Conservation (phyloP, 1,284 basidiomycete species). For the Cryptococcus jaspeensis region DNA sequence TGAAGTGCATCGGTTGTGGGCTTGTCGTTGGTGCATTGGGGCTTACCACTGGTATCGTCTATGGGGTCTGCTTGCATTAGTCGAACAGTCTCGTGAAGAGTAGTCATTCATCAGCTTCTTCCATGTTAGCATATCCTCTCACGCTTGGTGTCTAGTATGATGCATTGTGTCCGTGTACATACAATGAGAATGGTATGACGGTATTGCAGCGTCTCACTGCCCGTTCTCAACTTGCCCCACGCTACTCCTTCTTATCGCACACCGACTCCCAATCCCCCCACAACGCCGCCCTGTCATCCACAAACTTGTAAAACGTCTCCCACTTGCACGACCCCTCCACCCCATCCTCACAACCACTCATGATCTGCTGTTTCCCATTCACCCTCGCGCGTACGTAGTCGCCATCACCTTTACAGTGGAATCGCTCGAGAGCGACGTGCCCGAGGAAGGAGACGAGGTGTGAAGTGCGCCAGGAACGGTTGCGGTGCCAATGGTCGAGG, state of each 20-base stretch:
- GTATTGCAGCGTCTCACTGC: too few relatives aligned
- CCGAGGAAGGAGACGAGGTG: conserved; percentile 54
- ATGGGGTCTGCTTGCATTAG: too few relatives aligned
- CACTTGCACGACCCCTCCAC: conserved; percentile 45
- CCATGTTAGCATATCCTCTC: too few relatives aligned
- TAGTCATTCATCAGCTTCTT: too few relatives aligned
- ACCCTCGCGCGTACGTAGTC: conserved; percentile 51
- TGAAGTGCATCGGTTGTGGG: too few relatives aligned
- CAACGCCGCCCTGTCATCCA: conserved; percentile 37
- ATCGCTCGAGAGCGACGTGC: conserved; percentile 52
- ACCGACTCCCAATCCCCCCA: conserved; percentile 44
- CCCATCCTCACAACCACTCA: conserved; percentile 50
- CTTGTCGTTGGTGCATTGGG: too few relatives aligned
- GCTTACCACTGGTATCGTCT: too few relatives aligned
- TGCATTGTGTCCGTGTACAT: too few relatives aligned
- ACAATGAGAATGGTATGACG: too few relatives aligned
- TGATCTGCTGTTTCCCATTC: conserved; percentile 51
- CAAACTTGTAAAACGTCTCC: conserved; percentile 41
- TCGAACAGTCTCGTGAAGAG: too few relatives aligned
- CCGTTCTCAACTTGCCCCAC: not conserved
- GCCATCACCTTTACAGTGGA: conserved; percentile 31
- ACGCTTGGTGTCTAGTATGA: too few relatives aligned
- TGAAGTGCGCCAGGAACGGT: conserved; percentile 49
- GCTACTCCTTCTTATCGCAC: conserved; percentile 25
- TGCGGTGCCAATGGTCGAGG: conserved; percentile 35